Evolutionary conservation across 2,329 filamentous ascomycete genomes (phyloP), one percentile per base, ranked within the genome.

Genomic region (Neofusicoccum laricinum): DNA sequence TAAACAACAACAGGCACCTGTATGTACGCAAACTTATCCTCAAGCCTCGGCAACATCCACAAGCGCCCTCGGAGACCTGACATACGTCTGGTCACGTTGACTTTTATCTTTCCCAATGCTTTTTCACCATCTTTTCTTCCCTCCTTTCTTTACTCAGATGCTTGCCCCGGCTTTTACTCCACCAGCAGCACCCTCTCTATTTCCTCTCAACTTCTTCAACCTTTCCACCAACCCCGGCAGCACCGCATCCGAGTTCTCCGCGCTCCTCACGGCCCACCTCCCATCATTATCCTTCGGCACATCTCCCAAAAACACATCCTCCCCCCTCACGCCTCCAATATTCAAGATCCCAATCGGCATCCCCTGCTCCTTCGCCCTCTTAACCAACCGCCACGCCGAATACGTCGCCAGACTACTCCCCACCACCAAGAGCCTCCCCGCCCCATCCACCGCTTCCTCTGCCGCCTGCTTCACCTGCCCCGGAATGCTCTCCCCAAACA

Each of bases 401-500:
- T 96, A 98, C 0, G 95, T 98, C 5, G 95, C 95, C 53, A 98
- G 83, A 66, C 92, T 97, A 40, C 92, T 97, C 3, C 93, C 95
- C 15, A 98, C 76, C 8, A 98, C 85, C 21, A 98, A 81, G 40
- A 98, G 77, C 65, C 87, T 86, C 5, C 87, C 88, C 1, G 92
- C 90, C 32, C 84, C 84, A 71, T 97, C 91, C 57, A 98, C 87
- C 12, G 90, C 90, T 32, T 86, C 79, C 73, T 98, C 93, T 1
- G 93, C 94, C 0, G 87, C 88, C 1, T 80, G 76, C 75, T 96
- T 97, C 40, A 93, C 88, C 1, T 78, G 71, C 1, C 79, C 76
- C 0, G 86, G 81, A 57, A 98, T 96, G 66, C 87, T 93, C 77
- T 98, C 95, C 15, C 95, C 95, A 75, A 98, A 98, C 92, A 98